Evolutionary conservation across 495 filamentous ascomycete species (phyloP).

Genomic region (Aspergillus bridgeri): DNA sequence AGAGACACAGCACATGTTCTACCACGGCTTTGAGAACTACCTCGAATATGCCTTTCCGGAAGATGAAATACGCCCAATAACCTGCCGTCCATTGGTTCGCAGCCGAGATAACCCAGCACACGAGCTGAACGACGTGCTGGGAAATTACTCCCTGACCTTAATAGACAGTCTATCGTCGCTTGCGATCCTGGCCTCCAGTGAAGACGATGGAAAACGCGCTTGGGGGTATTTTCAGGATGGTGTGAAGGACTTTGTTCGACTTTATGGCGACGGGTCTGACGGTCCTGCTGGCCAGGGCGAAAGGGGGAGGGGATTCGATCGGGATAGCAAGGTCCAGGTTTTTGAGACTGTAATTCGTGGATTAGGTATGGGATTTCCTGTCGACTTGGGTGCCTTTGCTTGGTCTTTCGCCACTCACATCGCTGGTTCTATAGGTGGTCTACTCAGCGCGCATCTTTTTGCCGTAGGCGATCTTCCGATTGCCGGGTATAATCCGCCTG

Average conservation of each 20-base stretch:
- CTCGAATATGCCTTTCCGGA: slow-evolving; percentile 92
- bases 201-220: slow-evolving; percentile 56
- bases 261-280: slow-evolving; percentile 80
- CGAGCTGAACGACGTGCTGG: slow-evolving; percentile 91
- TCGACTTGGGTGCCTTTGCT: background rate
- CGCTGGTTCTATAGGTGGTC: slow-evolving; percentile 49
- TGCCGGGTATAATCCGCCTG: slow-evolving; percentile 60
- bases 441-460: slow-evolving; percentile 91
- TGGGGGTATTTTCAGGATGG: slow-evolving; percentile 76
- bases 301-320: slow-evolving; percentile 81
- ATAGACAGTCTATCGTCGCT: slow-evolving; percentile 93
- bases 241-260: slow-evolving; percentile 69
- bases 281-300: slow-evolving; percentile 68
- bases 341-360: slow-evolving; percentile 97
- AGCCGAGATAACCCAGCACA: slow-evolving; percentile 76
- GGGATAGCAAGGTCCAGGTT: slow-evolving; percentile 96
- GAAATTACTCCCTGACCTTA: slow-evolving; percentile 93
- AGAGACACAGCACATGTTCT: slow-evolving; percentile 91
- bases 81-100: slow-evolving; percentile 78
- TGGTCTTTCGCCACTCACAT: no score
- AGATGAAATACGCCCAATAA: slow-evolving; percentile 88
- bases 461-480: slow-evolving; percentile 87
- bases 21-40: slow-evolving; percentile 95
- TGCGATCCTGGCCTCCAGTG: slow-evolving; percentile 78
- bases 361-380: slow-evolving; percentile 48